Evolutionary conservation across 1,284 basidiomycete species (phyloP).

Genomic region (Cryptococcus sp.): DNA sequence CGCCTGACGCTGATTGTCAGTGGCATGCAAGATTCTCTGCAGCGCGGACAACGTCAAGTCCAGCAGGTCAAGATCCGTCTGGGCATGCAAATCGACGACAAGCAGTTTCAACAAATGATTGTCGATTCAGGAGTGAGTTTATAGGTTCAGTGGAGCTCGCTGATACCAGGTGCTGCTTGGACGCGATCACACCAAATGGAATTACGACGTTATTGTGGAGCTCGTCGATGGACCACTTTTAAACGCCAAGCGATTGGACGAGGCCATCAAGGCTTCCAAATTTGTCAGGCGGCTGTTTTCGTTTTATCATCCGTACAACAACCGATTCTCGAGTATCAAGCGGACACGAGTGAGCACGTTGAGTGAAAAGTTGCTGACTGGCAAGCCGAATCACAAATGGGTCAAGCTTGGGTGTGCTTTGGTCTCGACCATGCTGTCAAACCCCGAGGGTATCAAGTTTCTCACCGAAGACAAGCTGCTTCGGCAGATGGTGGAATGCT

Average conservation of each 20-base stretch:
- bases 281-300: conserved; percentile 81
- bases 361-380: neutral
- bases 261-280: conserved; percentile 83
- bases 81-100: conserved; percentile 90
- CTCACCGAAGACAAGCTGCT: conserved; percentile 83
- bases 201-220: conserved; percentile 79
- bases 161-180: conserved; percentile 66
- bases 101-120: conserved; percentile 71
- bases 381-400: conserved; percentile 70
- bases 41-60: conserved; percentile 81
- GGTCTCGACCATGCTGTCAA: conserved; percentile 74
- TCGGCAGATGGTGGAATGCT: conserved; percentile 75
- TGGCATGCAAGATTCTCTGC: conserved; percentile 66
- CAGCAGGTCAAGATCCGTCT: conserved; percentile 83
- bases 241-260: conserved; percentile 90
- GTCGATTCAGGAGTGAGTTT: conserved; percentile 70
- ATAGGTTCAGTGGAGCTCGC: conserved; percentile 17
- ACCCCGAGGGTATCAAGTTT: conserved; percentile 75
- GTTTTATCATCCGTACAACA: conserved; percentile 86
- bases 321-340: conserved; percentile 77
- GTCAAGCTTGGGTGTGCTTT: conserved; percentile 76
- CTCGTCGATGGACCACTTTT: conserved; percentile 87
- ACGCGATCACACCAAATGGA: conserved; percentile 90
- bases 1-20: neutral
- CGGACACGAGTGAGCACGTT: conserved; percentile 57